Conservation (phyloP, 2,329 filamentous ascomycete species). For the Aspergillus novoparasiticus region DNA sequence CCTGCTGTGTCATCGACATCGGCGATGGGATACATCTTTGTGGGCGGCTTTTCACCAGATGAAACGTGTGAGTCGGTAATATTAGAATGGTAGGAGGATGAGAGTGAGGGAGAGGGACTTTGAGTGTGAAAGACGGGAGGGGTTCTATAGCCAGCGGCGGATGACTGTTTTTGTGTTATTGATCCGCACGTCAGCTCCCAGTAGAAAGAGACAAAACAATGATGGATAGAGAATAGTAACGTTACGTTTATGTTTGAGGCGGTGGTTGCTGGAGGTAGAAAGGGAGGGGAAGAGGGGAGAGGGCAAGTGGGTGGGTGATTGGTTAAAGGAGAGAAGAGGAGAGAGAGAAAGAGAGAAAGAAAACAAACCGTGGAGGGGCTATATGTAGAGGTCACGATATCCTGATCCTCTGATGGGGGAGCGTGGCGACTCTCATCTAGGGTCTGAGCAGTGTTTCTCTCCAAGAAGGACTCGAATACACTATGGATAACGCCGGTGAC, state of each 20-base stretch:
- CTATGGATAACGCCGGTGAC: slow-evolving; percentile 16
- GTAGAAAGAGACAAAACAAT: neutral
- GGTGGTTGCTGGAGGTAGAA: neutral
- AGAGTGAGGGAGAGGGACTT: neutral
- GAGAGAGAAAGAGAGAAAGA: neutral
- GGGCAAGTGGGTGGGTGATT: too few species aligned
- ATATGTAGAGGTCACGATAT: neutral
- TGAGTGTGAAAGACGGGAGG: slow-evolving; percentile 2
- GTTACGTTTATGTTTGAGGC: neutral
- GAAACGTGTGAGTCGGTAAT: neutral
- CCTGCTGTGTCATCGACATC: slow-evolving; percentile 29
- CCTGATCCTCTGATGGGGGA: neutral
- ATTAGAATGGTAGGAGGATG: neutral
- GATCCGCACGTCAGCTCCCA: neutral
- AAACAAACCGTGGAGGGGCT: neutral
- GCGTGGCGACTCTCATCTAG: slow-evolving; percentile 27
- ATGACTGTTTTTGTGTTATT: neutral
- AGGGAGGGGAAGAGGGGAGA: neutral
- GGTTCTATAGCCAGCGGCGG: neutral
- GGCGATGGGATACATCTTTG: slow-evolving; percentile 16
- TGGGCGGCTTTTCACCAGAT: neutral
- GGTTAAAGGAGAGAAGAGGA: too few species aligned
- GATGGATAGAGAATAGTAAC: neutral
- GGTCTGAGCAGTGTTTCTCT: slow-evolving; percentile 6
- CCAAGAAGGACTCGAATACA: slow-evolving; percentile 18